Percentiles rank a stretch among this genome's conserved stretches.
Evolutionary conservation across 176 grass and related monocot species (phyloP).

Genomic region (Otatea glauca): DNA sequence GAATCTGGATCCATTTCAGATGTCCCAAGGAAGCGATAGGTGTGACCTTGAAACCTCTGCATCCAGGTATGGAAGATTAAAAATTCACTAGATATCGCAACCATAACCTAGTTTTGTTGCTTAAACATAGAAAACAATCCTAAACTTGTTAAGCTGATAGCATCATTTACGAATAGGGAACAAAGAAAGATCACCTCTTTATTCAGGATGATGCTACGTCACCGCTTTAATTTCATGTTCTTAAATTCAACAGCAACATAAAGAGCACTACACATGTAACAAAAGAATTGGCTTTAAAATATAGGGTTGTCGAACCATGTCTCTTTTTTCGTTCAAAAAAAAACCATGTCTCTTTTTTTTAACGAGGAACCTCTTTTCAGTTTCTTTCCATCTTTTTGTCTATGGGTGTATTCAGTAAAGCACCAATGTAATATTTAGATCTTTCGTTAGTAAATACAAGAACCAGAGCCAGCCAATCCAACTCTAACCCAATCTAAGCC

Average conservation of each 20-base stretch:
- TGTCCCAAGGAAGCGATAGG: constrained; percentile 86
- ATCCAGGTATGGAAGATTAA: constrained; percentile 39
- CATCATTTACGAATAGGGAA: neutral
- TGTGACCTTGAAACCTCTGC: constrained; percentile 97
- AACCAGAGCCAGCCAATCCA: neutral
- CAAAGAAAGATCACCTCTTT: neutral
- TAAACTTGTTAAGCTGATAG: neutral
- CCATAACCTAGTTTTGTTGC: constrained; percentile 23
- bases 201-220: neutral
- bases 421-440: constrained; percentile 10
- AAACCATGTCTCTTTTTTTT: too few species aligned
- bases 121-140: neutral
- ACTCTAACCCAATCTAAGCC: neutral
- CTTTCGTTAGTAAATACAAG: neutral
- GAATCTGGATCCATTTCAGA: constrained; percentile 93
- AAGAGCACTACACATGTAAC: constrained; percentile 5
- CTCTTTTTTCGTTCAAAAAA: neutral
- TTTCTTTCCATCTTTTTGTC: neutral
- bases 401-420: neutral
- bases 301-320: neutral
- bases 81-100: neutral
- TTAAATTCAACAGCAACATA: neutral
- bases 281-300: neutral
- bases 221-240: neutral
- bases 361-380: neutral